Percentiles rank a stretch among this genome's conserved stretches.
Evolutionary conservation across 768 basidiomycete genomes (phyloP).

Genomic region (Chlorophyllum brunneum): DNA sequence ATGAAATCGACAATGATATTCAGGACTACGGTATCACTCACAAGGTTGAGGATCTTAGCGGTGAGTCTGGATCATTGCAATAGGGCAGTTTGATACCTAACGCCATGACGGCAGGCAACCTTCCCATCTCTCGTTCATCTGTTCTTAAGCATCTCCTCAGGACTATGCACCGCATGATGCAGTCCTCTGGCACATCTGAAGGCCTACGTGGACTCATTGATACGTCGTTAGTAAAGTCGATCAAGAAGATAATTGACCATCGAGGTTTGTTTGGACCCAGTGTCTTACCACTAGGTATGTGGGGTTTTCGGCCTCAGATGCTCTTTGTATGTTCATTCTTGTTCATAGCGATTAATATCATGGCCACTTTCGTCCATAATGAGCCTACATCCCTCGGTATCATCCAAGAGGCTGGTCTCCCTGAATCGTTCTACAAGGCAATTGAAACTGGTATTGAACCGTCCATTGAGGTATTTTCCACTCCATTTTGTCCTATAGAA

Average conservation of each 20-base stretch:
- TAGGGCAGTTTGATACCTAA: neutral
- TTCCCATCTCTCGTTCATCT: constrained; percentile 71
- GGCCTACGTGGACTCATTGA: constrained; percentile 94
- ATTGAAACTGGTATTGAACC: constrained; percentile 85
- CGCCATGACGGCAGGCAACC: constrained; percentile 45
- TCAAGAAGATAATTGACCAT: constrained; percentile 86
- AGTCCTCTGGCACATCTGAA: constrained; percentile 89
- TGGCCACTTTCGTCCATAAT: constrained; percentile 97
- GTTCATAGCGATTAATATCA: constrained; percentile 81
- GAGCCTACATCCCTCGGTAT: constrained; percentile 92
- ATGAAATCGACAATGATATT: constrained; percentile 65
- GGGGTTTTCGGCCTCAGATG: neutral
- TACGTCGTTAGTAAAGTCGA: constrained; percentile 74
- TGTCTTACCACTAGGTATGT: constrained; percentile 75
- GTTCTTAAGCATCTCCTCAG: constrained; percentile 90
- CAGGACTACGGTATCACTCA: constrained; percentile 41
- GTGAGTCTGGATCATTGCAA: constrained; percentile 14
- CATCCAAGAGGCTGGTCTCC: constrained; percentile 89
- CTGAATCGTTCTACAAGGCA: constrained; percentile 83
- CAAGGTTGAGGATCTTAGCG: constrained; percentile 20
- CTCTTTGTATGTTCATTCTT: neutral
- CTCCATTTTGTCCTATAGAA: constrained; percentile 2
- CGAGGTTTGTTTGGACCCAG: constrained; percentile 82
- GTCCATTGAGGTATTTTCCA: constrained; percentile 68
- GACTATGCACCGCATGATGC: constrained; percentile 97